Evolutionary conservation across 345 rosid genomes (phyloP).

Genomic region (Eucalyptus guilfoylei): DNA sequence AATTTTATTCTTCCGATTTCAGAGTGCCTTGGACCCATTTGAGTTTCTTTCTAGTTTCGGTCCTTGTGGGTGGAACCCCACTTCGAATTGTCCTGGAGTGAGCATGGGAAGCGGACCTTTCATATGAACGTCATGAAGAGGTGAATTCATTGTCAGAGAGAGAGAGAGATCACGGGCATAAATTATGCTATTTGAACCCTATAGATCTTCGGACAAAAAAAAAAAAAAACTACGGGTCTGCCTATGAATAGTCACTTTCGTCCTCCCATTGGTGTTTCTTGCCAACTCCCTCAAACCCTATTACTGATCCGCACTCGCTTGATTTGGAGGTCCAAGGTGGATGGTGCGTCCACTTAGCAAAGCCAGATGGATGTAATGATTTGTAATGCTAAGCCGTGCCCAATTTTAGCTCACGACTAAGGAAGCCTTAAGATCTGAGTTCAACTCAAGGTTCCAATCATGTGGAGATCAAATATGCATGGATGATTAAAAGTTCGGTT

Average conservation of each 20-base stretch:
- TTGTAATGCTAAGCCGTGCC: not conserved
- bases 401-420: not conserved
- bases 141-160: not conserved
- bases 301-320: not conserved
- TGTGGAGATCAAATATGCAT: not conserved
- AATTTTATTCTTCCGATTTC: not conserved
- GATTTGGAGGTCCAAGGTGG: not conserved
- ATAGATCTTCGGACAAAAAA: no score
- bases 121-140: not conserved
- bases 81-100: not conserved
- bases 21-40: not conserved
- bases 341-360: not conserved
- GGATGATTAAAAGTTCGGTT: not conserved
- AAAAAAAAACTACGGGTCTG: no score
- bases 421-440: not conserved
- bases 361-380: not conserved
- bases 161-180: no score
- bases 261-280: no score
- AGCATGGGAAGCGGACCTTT: not conserved
- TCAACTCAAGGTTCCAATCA: not conserved
- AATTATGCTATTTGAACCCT: no score
- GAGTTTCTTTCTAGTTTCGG: not conserved
- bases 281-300: no score
- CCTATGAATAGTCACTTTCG: no score
- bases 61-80: not conserved